A percentile compares a stretch with the other conserved stretches of the same genome.
phyloP scores from a whole-genome alignment of 2,329 filamentous ascomycete species.

The Parascedosporium putredinis region DNA sequence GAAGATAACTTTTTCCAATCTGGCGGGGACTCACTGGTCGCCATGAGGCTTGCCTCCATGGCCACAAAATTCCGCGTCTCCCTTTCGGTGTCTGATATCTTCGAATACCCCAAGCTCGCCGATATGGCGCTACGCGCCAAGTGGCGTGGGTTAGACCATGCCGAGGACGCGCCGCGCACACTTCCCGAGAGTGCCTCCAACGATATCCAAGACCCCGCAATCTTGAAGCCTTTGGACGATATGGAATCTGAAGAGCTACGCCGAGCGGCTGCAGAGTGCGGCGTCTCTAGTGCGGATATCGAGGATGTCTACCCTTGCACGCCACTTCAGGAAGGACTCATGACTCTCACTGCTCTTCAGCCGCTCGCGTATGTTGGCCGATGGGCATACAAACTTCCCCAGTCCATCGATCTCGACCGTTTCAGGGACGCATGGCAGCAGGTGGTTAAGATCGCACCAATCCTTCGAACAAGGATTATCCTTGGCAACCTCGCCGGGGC shows the following conservation, averaged over 20 bases:
- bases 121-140: background rate
- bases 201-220: too few species aligned
- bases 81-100: background rate
- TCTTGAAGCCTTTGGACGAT: too few species aligned
- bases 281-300: background rate
- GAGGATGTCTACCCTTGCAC: slow-evolving; percentile 11
- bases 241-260: too few species aligned
- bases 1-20: slow-evolving; percentile 51
- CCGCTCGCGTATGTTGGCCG: slow-evolving; percentile 8
- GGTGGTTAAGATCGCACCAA: background rate
- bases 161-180: background rate
- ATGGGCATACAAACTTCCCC: too few species aligned
- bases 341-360: slow-evolving; percentile 9
- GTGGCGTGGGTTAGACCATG: background rate
- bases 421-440: slow-evolving; percentile 6
- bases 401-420: slow-evolving; percentile 1
- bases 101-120: background rate
- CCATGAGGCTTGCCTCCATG: slow-evolving; percentile 41
- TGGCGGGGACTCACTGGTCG: slow-evolving; percentile 48
- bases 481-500: background rate
- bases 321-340: slow-evolving; percentile 9
- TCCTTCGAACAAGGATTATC: slow-evolving; percentile 9
- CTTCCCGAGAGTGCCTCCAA: background rate
- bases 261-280: too few species aligned
- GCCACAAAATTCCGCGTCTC: background rate